Evolutionary conservation across 768 basidiomycete genomes (phyloP).

Genomic region (Hericium coralloides): DNA sequence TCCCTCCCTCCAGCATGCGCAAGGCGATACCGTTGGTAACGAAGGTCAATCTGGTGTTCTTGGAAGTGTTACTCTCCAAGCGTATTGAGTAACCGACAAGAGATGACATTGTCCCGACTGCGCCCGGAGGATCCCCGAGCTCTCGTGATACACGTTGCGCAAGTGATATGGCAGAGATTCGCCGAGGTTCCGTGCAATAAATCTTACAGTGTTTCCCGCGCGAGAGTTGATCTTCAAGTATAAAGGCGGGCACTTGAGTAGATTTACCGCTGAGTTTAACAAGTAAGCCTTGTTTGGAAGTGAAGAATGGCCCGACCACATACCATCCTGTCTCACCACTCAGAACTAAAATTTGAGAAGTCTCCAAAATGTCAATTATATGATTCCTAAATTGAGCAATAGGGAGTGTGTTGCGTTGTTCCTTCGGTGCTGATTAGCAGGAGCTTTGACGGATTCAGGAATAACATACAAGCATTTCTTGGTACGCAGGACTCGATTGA

Average conservation of each 20-base stretch:
- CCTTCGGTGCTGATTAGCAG: constrained; percentile 28
- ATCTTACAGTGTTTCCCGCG: constrained; percentile 81
- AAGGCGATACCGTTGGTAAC: constrained; percentile 94
- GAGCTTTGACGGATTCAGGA: neutral
- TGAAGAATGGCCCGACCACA: constrained; percentile 7
- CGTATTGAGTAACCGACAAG: constrained; percentile 93
- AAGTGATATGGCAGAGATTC: constrained; percentile 93
- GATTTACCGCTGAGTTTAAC: constrained; percentile 72
- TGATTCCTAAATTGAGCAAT: constrained; percentile 75
- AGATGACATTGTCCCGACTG: constrained; percentile 67
- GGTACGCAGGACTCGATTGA: constrained; percentile 56
- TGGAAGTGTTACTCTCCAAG: constrained; percentile 77
- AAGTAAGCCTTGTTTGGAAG: constrained; percentile 1
- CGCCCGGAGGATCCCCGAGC: constrained; percentile 74
- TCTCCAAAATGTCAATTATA: constrained; percentile 62
- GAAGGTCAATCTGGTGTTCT: constrained; percentile 71
- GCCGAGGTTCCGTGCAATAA: constrained; percentile 89
- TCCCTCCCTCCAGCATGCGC: constrained; percentile 90
- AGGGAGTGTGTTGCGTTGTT: constrained; percentile 69
- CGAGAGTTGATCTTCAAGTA: constrained; percentile 82
- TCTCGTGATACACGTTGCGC: constrained; percentile 93
- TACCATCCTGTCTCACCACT: constrained; percentile 78
- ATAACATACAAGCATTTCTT: constrained; percentile 76
- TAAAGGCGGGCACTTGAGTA: constrained; percentile 90
- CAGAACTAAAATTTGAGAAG: constrained; percentile 78